phyloP scores from a whole-genome alignment of 2,329 filamentous ascomycete species.

The Monosporascus sp. region DNA sequence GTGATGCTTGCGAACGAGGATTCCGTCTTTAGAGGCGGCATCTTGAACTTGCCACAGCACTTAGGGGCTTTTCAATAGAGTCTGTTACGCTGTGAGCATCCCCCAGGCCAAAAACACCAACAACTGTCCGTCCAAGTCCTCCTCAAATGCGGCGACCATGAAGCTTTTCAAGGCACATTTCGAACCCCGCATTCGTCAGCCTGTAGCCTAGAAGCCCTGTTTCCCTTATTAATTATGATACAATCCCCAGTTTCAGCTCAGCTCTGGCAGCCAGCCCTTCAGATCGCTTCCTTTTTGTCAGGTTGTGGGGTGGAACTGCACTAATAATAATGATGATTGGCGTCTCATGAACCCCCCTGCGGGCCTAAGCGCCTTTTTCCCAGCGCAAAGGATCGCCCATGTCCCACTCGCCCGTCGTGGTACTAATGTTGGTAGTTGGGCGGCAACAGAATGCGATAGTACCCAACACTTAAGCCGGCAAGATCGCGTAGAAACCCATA shows the following conservation, averaged over 20 bases:
- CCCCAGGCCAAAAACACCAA: not conserved
- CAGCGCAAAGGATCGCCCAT: not conserved
- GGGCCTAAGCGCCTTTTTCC: not conserved
- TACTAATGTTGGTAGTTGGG: not conserved
- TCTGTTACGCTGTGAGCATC: not conserved
- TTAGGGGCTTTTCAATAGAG: not conserved
- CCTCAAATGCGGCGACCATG: too few relatives aligned
- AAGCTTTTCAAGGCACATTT: too few relatives aligned
- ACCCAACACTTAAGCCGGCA: too few relatives aligned
- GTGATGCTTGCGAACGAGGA: constrained; percentile 4
- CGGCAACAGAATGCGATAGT: not conserved
- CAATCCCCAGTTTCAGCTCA: not conserved
- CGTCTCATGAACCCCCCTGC: not conserved
- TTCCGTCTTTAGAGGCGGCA: not conserved
- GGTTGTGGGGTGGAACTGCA: not conserved
- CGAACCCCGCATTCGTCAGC: not conserved
- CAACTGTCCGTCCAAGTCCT: too few relatives aligned
- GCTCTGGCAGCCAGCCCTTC: not conserved
- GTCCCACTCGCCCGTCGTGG: not conserved
- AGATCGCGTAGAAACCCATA: too few relatives aligned
- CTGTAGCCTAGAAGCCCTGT: not conserved
- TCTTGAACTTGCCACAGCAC: not conserved
- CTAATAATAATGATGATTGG: not conserved
- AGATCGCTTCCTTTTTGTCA: not conserved
- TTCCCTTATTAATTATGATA: not conserved